These are phyloP conservation scores for Gracilaria domingensis DNA, from an alignment of 23 red algal species.

Conservation along the genomic window DNA sequence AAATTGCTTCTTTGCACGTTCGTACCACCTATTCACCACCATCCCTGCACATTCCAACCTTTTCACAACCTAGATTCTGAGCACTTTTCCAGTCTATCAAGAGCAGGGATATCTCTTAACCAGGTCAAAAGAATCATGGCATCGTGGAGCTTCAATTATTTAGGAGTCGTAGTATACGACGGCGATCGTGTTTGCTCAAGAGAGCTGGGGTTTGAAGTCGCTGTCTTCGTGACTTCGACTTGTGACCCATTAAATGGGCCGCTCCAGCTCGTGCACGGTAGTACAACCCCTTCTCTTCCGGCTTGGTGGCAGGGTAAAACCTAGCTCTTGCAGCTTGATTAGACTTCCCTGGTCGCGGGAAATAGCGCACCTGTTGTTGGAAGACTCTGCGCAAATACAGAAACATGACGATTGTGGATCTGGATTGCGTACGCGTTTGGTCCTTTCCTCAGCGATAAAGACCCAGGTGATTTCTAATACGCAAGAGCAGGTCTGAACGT, in stretches of 20 bases:
- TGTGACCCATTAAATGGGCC: conserved; percentile 36
- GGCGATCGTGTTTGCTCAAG: conserved; percentile 15
- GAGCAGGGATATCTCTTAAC: too few relatives aligned
- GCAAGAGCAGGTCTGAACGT: too few relatives aligned
- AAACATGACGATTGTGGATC: not conserved
- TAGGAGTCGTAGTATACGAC: not conserved
- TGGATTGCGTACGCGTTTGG: too few relatives aligned
- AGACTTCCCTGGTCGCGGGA: conserved; percentile 37
- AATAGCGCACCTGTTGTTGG: conserved; percentile 25
- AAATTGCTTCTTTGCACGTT: too few relatives aligned
- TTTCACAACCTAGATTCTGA: too few relatives aligned
- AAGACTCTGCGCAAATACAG: not conserved
- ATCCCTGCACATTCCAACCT: too few relatives aligned
- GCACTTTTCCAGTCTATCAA: too few relatives aligned
- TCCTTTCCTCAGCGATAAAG: too few relatives aligned
- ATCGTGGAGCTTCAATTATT: not conserved
- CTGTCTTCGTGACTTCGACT: not conserved
- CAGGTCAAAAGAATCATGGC: too few relatives aligned
- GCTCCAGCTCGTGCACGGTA: conserved; percentile 36
- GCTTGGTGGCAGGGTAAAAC: not conserved
- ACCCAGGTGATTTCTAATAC: too few relatives aligned
- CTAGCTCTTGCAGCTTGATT: conserved; percentile 24
- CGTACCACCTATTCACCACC: too few relatives aligned
- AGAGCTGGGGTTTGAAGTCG: conserved; percentile 21
- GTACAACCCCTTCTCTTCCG: conserved; percentile 15